Evolutionary conservation across 2,329 filamentous ascomycete species (phyloP), one percentile per base, ranked within the genome.

Genomic region (Elsinoe arachidis): DNA sequence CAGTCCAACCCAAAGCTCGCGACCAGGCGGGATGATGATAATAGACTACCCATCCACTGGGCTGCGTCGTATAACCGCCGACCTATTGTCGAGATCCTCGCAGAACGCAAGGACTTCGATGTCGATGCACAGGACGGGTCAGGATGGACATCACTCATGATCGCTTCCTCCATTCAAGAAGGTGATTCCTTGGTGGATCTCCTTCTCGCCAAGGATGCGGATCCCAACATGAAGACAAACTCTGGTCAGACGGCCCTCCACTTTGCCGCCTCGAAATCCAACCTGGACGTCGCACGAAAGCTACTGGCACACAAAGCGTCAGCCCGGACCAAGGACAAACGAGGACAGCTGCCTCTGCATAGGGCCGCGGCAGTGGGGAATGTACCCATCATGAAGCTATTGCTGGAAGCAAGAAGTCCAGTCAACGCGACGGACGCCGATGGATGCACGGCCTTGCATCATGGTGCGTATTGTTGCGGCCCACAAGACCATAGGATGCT

Each of bases 41-140:
- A 90, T 14, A 88, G 93, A 44, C 81, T 96, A 37, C 86, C 93
- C 2, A 84, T 97, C 58, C 93, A 99, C 77, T 99, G 93, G 93
- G 92, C 93, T 0, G 83, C 84, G 1, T 93, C 91, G 19, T 87
- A 88, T 71, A 95, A 93, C 69, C 85, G 84, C 63, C 73, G 86
- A 5, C 80, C 85, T 21, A 90, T 96, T 59, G 84, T 88, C 15
- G 78, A 86, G 52, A 69, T 92, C 17, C 77, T 97, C 3, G 79
- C 87, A 1, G 79, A 87, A 57, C 77, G 78, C 60, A 85, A 85
- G 65, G 78, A 78, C 59, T 96, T 96, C 67, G 90, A 97, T 68
- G 81, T 88, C 0, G 91, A 97, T 71, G 85, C 85, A 15, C 82
- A 86, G 79, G 89, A 95, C 67, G 86, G 80, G 57, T 84, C 82